phyloP scores from a whole-genome alignment of 768 basidiomycete species.

The Termitomyces sp. region DNA sequence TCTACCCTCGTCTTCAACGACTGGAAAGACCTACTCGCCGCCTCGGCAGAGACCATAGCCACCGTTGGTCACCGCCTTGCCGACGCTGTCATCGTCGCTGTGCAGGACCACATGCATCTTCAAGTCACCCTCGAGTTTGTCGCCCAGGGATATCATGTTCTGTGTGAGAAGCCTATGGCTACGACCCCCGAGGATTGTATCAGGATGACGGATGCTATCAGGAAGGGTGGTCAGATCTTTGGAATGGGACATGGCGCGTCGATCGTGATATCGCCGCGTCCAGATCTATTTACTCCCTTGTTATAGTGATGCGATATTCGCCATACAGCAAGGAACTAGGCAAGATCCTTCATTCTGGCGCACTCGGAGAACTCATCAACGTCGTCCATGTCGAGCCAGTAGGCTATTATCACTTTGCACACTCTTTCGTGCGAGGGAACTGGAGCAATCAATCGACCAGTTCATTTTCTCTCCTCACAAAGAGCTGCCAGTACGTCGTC shows the following conservation, averaged over 20 bases:
- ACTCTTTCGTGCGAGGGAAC: slow-evolving; percentile 81
- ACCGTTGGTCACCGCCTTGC: slow-evolving; percentile 67
- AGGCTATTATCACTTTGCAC: slow-evolving; percentile 85
- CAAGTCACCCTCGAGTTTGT: slow-evolving; percentile 73
- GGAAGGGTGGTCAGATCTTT: slow-evolving; percentile 67
- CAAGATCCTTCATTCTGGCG: slow-evolving; percentile 62
- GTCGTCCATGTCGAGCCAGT: slow-evolving; percentile 82
- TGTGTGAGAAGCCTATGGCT: slow-evolving; percentile 94
- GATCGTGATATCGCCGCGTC: neutral
- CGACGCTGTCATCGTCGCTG: slow-evolving; percentile 76
- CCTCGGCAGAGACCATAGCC: slow-evolving; percentile 60
- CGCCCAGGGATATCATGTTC: slow-evolving; percentile 78
- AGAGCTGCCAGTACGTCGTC: slow-evolving; percentile 75
- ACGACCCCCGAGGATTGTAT: slow-evolving; percentile 69
- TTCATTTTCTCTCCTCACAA: slow-evolving; percentile 83
- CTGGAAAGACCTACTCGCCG: slow-evolving; percentile 66
- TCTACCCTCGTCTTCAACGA: slow-evolving; percentile 62
- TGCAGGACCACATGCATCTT: slow-evolving; percentile 76
- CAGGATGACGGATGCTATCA: slow-evolving; percentile 67
- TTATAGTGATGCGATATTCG: slow-evolving; percentile 77
- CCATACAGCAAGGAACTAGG: slow-evolving; percentile 73
- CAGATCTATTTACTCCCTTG: neutral
- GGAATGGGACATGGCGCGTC: slow-evolving; percentile 82
- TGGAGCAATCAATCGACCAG: slow-evolving; percentile 68
- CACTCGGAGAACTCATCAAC: slow-evolving; percentile 75